These are phyloP conservation scores for Nakaseomyces delphensis DNA, from an alignment of 1,139 yeast species.

Conservation along the genomic window DNA sequence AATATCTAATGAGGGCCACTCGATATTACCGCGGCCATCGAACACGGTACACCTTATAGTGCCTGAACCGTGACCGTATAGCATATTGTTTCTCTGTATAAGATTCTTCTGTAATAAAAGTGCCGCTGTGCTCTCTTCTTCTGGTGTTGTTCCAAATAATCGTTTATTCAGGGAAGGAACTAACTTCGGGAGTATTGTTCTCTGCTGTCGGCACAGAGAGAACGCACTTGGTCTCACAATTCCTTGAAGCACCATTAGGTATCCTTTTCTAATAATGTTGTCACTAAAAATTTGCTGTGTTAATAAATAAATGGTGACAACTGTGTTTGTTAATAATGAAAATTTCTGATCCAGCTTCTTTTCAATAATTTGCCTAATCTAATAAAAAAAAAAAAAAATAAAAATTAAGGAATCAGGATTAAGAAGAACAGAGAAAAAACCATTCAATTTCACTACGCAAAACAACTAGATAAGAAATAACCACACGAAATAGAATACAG, in stretches of 20 bases:
- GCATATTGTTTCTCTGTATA: conserved; percentile 31
- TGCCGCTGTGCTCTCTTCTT: conserved; percentile 19
- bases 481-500: no score
- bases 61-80: conserved; percentile 28
- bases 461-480: no score
- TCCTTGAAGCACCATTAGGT: background rate
- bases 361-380: no score
- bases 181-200: background rate
- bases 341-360: no score
- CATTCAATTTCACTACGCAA: no score
- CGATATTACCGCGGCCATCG: conserved; percentile 47
- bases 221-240: background rate
- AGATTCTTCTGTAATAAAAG: conserved; percentile 34
- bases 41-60: conserved; percentile 49
- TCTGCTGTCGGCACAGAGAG: background rate
- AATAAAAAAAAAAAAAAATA: no score
- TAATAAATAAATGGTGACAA: no score
- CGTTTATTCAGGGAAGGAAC: background rate
- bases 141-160: background rate
- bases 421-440: background rate
- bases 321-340: no score
- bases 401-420: no score
- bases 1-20: conserved; percentile 46
- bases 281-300: no score
- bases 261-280: background rate